Conservation (phyloP, 208 protist genomes). For the Borovskyia barvae region DNA sequence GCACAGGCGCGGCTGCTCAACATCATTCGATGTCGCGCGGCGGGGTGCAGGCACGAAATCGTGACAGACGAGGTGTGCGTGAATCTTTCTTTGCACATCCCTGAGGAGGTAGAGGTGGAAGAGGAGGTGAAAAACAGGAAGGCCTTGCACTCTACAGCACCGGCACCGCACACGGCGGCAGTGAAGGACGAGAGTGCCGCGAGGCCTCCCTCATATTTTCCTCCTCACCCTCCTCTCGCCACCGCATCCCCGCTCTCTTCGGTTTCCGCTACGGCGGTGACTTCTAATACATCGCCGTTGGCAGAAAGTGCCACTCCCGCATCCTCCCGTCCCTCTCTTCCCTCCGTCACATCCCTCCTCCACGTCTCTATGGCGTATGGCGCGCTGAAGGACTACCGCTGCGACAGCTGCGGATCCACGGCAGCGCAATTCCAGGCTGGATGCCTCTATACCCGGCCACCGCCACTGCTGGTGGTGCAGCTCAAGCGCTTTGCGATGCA, state of each 20-base stretch:
- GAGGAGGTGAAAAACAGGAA: background rate
- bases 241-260: no score
- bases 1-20: slow-evolving; percentile 72
- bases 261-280: no score
- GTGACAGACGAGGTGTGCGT: slow-evolving; percentile 68
- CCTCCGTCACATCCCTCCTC: slow-evolving; percentile 35
- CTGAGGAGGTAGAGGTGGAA: slow-evolving; percentile 6
- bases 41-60: slow-evolving; percentile 68
- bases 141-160: no score
- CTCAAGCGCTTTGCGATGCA: slow-evolving; percentile 74
- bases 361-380: slow-evolving; percentile 44
- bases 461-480: slow-evolving; percentile 62
- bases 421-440: slow-evolving; percentile 51
- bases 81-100: slow-evolving; percentile 55
- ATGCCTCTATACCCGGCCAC: slow-evolving; percentile 53
- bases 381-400: slow-evolving; percentile 56
- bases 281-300: no score
- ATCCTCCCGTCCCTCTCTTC: background rate
- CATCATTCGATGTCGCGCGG: slow-evolving; percentile 69
- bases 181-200: no score
- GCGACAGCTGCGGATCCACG: slow-evolving; percentile 51
- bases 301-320: no score
- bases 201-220: no score
- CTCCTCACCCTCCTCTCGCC: no score
- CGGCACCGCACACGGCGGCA: no score